Evolutionary conservation across 257 asterid species (phyloP), one percentile per base, ranked within the genome.

Genomic region (Solanum clarkiae): DNA sequence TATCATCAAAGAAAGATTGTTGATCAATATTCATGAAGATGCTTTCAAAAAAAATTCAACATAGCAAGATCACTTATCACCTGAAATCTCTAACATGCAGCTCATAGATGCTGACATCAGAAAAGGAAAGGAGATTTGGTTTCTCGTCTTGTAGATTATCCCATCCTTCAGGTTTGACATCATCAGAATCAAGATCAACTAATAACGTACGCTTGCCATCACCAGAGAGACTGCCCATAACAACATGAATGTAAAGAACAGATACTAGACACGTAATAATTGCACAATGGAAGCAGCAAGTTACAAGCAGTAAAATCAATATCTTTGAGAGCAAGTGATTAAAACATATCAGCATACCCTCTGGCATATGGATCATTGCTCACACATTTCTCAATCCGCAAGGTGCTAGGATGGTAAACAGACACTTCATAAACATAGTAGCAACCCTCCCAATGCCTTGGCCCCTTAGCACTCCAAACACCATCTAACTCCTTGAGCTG

Each of bases 1-100:
- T 45, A 14, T 45, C 81, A 13, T 74, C 11, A n/a, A 13, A 20
- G 40, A 44, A 72, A 7, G 12, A 45, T 13, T 74, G n/a, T 22
- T 11, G 12, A 74, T 57, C n/a, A 74, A 49, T 51, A 77, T 77
- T 51, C 26, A 26, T 16, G 26, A 15, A 77, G 49, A 20, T 26
- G 26, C 9, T 77, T 16, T 17, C 47, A 51, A 26, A 16, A 53
- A 26, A 24, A 77, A 4, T 26, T 77, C 63, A 51, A 77, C 82
- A 77, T 53, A 77, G 6, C 51, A 68, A 71, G 54, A 86, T 57
- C 24, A 45, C 66, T 56, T 85, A 80, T 89, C 90, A 95, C 99
- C 99, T 96, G 93, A 96, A 96, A 90, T 96, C 99, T 90, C 99
- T 92, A 69, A 96, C 94, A 87, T 95, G 99, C 92, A 96, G 87